Evolutionary conservation across 345 rosid genomes (phyloP).

Genomic region (Gossypium mustelinum): DNA sequence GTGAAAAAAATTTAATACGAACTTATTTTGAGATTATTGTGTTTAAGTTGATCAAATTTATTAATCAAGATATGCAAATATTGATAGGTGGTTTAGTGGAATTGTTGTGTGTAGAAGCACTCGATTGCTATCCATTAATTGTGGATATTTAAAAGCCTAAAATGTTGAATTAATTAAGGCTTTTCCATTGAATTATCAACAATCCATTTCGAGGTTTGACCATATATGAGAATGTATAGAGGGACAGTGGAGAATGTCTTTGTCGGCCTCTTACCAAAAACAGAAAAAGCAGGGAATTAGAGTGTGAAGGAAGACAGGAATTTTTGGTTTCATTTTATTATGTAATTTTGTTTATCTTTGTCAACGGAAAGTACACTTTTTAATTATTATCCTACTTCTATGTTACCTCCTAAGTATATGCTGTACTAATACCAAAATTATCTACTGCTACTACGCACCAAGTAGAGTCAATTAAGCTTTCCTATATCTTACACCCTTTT

Average conservation of each 20-base stretch:
- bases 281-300: neutral
- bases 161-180: neutral
- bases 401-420: neutral
- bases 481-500: neutral
- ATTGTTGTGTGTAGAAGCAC: no score
- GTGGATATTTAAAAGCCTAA: neutral
- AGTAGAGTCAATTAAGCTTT: neutral
- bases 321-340: neutral
- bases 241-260: conserved; percentile 18
- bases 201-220: conserved; percentile 2
- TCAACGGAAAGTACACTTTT: conserved; percentile 9
- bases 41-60: no score
- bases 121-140: neutral
- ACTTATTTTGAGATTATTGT: no score
- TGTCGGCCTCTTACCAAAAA: conserved; percentile 11
- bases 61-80: no score
- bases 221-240: neutral
- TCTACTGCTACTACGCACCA: neutral
- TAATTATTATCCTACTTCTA: neutral
- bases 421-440: neutral
- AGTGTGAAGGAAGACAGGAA: conserved; percentile 11
- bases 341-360: neutral
- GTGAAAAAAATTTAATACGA: no score
- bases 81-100: no score
- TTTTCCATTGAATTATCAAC: neutral